Conservation (phyloP, 1,139 yeast genomes). For the Hemisphaericaspora subhashii region DNA sequence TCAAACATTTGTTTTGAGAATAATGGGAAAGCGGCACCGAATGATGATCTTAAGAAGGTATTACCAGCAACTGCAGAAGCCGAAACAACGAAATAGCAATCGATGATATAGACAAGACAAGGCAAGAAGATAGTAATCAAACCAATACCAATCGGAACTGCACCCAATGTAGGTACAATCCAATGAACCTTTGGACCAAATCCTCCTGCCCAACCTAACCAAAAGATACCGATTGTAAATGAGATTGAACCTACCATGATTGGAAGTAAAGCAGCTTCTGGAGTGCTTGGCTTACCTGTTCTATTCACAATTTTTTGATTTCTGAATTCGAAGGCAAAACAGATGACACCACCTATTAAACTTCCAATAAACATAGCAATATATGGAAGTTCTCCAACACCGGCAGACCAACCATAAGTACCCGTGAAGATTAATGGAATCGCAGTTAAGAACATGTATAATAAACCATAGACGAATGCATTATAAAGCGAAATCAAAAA, state of each 20-base stretch:
- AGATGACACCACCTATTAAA: constrained; percentile 51
- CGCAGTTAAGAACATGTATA: constrained; percentile 75
- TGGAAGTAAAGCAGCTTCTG: constrained; percentile 76
- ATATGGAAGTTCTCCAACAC: constrained; percentile 64
- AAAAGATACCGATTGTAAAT: constrained; percentile 75
- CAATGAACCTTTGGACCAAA: constrained; percentile 68
- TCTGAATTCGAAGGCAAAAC: constrained; percentile 26
- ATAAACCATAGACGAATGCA: constrained; percentile 81
- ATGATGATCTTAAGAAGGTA: constrained; percentile 66
- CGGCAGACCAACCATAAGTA: constrained; percentile 54
- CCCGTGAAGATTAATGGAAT: constrained; percentile 69
- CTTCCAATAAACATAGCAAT: constrained; percentile 54
- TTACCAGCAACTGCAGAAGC: constrained; percentile 91
- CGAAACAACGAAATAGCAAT: constrained; percentile 71
- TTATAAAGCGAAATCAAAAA: constrained; percentile 69
- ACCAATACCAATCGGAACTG: constrained; percentile 71
- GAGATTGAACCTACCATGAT: constrained; percentile 66
- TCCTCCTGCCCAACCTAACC: constrained; percentile 86
- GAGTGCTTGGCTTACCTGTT: constrained; percentile 60
- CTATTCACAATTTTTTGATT: constrained; percentile 22
- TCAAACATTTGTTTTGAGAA: constrained; percentile 66
- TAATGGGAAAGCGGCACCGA: constrained; percentile 52
- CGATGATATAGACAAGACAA: constrained; percentile 75
- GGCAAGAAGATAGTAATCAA: constrained; percentile 74
- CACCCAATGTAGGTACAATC: constrained; percentile 79